These are phyloP conservation scores for Pelargonium myrrhifolium DNA, from an alignment of 441 rosid species.

Conservation along the genomic window DNA sequence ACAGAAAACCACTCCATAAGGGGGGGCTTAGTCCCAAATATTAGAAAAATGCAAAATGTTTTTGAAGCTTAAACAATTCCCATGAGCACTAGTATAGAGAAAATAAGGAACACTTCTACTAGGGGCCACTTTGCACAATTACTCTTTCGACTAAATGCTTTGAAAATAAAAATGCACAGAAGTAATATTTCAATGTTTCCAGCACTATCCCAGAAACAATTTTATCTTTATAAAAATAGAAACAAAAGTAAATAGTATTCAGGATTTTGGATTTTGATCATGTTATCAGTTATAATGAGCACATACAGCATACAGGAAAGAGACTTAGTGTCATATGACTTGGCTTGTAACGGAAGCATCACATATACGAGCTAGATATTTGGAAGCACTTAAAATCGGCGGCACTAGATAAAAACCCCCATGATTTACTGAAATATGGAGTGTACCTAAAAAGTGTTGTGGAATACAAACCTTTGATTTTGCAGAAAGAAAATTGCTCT, in stretches of 20 bases:
- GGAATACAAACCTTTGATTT: constrained; percentile 62
- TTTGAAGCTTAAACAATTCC: neutral
- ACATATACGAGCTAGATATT: neutral
- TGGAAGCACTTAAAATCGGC: neutral
- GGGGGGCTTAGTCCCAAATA: neutral
- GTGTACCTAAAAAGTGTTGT: constrained; percentile 8
- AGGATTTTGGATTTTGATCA: too few relatives aligned
- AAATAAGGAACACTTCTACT: too few relatives aligned
- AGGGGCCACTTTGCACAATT: too few relatives aligned
- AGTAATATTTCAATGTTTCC: neutral
- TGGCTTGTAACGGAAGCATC: too few relatives aligned
- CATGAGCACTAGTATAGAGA: neutral
- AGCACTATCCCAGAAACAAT: neutral
- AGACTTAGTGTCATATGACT: too few relatives aligned
- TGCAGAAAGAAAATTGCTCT: constrained; percentile 66
- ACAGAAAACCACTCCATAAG: constrained; percentile 10
- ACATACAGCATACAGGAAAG: too few relatives aligned
- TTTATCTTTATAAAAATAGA: neutral
- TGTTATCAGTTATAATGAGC: too few relatives aligned
- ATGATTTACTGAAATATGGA: neutral
- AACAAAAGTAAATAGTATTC: neutral
- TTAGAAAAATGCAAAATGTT: neutral
- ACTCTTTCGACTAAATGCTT: too few relatives aligned
- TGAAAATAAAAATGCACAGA: too few relatives aligned
- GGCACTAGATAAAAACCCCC: neutral